Evolutionary conservation across 2,329 filamentous ascomycete species (phyloP).

Genomic region (Calonectria leucothoes): DNA sequence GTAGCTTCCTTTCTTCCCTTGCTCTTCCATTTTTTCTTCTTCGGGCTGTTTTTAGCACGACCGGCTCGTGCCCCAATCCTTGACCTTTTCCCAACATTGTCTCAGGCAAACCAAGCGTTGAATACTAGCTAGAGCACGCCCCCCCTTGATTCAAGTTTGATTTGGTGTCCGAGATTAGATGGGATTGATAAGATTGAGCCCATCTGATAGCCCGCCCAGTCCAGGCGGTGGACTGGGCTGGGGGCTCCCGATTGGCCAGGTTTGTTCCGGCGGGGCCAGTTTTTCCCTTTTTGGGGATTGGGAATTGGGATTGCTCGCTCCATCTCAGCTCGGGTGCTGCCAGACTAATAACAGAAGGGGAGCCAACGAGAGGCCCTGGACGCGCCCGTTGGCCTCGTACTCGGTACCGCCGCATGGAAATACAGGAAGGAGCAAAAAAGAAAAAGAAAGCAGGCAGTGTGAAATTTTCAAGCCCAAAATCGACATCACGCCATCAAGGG

Average conservation of each 20-base stretch:
- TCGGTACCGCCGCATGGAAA: neutral
- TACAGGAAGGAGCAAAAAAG: neutral
- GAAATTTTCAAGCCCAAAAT: neutral
- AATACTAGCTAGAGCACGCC: neutral
- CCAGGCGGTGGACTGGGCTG: conserved; percentile 21
- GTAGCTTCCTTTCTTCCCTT: conserved; percentile 4
- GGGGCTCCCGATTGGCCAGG: conserved; percentile 34
- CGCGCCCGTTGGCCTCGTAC: neutral
- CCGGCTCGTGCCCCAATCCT: neutral
- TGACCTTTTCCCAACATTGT: neutral
- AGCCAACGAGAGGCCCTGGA: neutral
- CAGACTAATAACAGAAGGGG: neutral
- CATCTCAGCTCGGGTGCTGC: neutral
- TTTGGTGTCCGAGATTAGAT: conserved; percentile 41
- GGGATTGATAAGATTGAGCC: conserved; percentile 43
- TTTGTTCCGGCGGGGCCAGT: neutral
- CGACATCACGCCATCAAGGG: conserved; percentile 18
- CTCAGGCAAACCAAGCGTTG: conserved; percentile 16
- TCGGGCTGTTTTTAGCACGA: neutral
- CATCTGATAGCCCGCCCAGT: conserved; percentile 28
- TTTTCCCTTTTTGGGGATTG: too few species aligned
- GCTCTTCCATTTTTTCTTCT: neutral
- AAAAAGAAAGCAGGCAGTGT: neutral
- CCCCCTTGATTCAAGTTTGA: conserved; percentile 15
- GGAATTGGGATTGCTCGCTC: neutral